Evolutionary conservation across 2,329 filamentous ascomycete species (phyloP), one percentile per base, ranked within the genome.

Genomic region (Metarhizium humberi): DNA sequence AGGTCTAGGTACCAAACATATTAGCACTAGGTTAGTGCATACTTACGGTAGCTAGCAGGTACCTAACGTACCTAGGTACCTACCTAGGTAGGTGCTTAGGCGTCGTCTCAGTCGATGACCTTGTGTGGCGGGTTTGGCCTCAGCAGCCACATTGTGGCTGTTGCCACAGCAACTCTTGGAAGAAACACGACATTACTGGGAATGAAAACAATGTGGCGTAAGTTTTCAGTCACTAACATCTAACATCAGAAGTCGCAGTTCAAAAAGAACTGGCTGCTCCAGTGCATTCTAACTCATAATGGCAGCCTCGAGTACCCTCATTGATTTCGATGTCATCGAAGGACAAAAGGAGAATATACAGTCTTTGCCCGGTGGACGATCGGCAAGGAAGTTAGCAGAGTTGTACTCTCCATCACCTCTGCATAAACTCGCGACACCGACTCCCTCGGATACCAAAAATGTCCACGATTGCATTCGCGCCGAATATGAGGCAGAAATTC

Each of bases 311-410:
- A 71, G 73, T 57, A 81, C 86, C 62, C 71, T 83, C 43, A 82
- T 86, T 67, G 75, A 84, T 74, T 97, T 99, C 75, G 88, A 95
- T 64, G 82, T 96, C 60, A 96, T 99, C 73, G 94, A 99, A 74
- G 84, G 82, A 50, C 92, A 96, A 65, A 99, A 99, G 74, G 94
- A 99, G 75, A 99, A 99, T 72, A 96, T 99, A 55, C 92, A 96
- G 71, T 86, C 91, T 25, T 80, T 99, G 13, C 92, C 92, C 16
- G 88, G 90, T 59, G 94, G 81, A 25, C 78, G 94, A 61, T 97
- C 92, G 45, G 94, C 92, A 49, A 89, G 86, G 74, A 92, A 94
- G 54, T 85, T 99, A 52, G 91, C 86, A 34, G 82, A 91, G 54
- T 82, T 90, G 36, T 91, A 90, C 79, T 86, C 91, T 58, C 78